phyloP scores from a whole-genome alignment of 495 filamentous ascomycete genomes.

The Aspergillus campestris region DNA sequence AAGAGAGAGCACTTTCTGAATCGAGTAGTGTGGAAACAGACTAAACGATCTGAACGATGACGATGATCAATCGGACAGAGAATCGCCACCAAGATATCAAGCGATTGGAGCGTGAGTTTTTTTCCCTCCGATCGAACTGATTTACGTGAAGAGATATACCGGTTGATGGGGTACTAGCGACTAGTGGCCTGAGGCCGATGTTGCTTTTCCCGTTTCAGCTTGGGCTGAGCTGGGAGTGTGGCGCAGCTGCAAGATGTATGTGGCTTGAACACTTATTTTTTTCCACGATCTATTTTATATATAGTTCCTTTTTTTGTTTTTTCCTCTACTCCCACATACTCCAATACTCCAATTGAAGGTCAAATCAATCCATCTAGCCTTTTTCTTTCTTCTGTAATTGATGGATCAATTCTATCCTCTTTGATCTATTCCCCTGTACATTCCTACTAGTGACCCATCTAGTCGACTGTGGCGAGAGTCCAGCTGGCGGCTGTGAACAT shows the following conservation, averaged over 20 bases:
- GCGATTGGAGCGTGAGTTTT: too few species aligned
- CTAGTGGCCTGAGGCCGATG: slow-evolving; percentile 4
- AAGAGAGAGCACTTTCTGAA: too few species aligned
- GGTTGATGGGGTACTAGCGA: not conserved
- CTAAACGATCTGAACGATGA: too few species aligned
- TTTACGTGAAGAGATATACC: not conserved
- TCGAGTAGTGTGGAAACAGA: too few species aligned
- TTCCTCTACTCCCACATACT: not conserved
- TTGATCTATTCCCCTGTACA: too few species aligned
- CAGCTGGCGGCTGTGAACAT: too few species aligned
- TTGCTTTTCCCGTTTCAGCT: slow-evolving; percentile 5
- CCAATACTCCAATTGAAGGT: too few species aligned
- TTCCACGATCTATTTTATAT: not conserved
- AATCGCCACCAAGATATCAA: not conserved
- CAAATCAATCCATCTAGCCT: not conserved
- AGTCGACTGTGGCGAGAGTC: too few species aligned
- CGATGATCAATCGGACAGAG: not conserved
- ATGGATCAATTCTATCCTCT: too few species aligned
- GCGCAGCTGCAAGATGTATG: slow-evolving; percentile 2
- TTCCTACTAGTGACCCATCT: too few species aligned
- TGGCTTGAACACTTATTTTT: not conserved
- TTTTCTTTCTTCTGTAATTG: not conserved
- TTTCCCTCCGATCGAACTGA: too few species aligned
- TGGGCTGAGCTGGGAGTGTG: slow-evolving; percentile 7
- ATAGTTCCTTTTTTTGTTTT: slow-evolving; percentile 1